Conservation (phyloP, 2,329 filamentous ascomycete species). For the Apiospora sp. region DNA sequence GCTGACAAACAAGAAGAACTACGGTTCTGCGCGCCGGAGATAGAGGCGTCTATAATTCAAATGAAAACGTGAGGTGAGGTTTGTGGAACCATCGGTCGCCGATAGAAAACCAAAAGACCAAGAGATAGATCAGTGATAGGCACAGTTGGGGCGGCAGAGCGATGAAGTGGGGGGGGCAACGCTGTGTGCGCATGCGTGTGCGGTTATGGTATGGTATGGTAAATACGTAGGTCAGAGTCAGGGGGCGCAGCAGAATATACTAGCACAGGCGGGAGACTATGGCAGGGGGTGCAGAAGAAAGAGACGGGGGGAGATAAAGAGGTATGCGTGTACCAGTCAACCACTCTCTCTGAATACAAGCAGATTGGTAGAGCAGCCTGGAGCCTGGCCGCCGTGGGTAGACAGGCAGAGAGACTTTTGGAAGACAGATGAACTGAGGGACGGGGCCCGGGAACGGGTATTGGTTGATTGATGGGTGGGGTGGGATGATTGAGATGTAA, state of each 20-base stretch:
- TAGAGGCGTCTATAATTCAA: background rate
- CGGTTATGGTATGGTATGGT: background rate
- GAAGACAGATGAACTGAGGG: slow-evolving; percentile 17
- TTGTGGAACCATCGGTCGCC: background rate
- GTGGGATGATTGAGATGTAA: slow-evolving; percentile 6
- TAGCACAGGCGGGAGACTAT: slow-evolving; percentile 17
- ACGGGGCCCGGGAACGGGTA: slow-evolving; percentile 10
- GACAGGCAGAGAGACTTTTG: background rate
- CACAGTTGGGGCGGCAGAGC: no score
- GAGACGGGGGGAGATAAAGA: slow-evolving; percentile 3
- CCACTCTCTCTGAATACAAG: background rate
- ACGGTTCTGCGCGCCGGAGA: background rate
- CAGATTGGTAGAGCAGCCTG: background rate
- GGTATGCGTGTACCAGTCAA: background rate
- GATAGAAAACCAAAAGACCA: background rate
- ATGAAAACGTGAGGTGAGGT: background rate
- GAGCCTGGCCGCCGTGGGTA: background rate
- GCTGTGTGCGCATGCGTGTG: background rate
- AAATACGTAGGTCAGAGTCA: slow-evolving; percentile 14
- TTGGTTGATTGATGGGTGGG: slow-evolving; percentile 8
- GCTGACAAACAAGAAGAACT: background rate
- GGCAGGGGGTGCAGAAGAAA: slow-evolving; percentile 7
- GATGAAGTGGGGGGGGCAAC: background rate
- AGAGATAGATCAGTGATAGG: background rate
- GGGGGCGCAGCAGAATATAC: slow-evolving; percentile 21